These are phyloP conservation scores for Rhinocladiella mackenziei DNA, from an alignment of 2,329 filamentous ascomycete species.

Conservation along the genomic window DNA sequence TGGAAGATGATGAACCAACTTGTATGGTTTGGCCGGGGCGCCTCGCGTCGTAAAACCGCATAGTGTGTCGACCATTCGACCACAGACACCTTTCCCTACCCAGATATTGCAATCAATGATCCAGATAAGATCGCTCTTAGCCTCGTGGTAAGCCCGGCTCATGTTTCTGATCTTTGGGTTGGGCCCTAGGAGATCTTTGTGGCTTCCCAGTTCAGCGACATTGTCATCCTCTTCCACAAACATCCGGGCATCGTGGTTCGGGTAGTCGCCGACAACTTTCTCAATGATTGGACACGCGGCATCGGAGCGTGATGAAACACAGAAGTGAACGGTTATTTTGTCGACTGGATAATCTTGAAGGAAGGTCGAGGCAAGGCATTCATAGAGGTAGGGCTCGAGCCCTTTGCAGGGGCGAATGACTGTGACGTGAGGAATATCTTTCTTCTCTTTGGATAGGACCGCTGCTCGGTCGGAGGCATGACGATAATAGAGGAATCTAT, in stretches of 20 bases:
- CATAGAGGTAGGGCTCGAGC: constrained; percentile 82
- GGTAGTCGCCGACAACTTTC: constrained; percentile 68
- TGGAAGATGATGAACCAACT: constrained; percentile 92
- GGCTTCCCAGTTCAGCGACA: constrained; percentile 40
- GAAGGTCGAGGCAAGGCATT: constrained; percentile 84
- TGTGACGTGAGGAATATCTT: constrained; percentile 72
- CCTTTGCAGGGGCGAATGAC: constrained; percentile 92
- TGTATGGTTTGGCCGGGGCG: constrained; percentile 58
- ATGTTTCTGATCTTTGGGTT: constrained; percentile 99
- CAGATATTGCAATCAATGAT: constrained; percentile 96
- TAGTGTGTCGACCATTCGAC: constrained; percentile 83
- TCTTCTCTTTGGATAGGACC: constrained; percentile 36
- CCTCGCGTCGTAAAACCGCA: constrained; percentile 58
- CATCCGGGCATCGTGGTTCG: constrained; percentile 65
- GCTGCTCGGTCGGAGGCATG: constrained; percentile 42
- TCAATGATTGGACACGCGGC: constrained; percentile 71
- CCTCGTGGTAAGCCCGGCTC: constrained; percentile 86
- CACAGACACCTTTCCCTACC: constrained; percentile 73
- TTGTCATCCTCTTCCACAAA: constrained; percentile 81
- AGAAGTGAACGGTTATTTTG: constrained; percentile 76
- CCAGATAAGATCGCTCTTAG: constrained; percentile 85
- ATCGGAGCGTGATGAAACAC: constrained; percentile 70
- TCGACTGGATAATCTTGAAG: constrained; percentile 72
- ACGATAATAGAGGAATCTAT: constrained; percentile 55
- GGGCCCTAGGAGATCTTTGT: constrained; percentile 64